Evolutionary conservation across 257 asterid genomes (phyloP), one percentile per base, ranked within the genome.

Genomic region (Jacaranda copaia): DNA sequence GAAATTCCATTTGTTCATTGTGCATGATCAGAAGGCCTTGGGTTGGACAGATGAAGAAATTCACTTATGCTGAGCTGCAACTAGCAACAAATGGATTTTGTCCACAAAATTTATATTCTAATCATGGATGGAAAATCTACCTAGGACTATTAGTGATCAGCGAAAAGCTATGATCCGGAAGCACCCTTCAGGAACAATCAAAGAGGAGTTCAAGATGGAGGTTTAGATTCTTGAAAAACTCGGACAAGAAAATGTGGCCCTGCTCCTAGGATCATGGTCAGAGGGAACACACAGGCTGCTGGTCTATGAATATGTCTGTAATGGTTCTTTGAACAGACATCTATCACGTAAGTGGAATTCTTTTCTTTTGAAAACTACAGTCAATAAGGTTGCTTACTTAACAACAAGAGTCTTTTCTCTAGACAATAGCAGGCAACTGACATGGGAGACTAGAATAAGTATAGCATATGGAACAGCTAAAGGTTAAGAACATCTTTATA

Each of bases 301-400:
- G 8, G 87, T 89, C 13, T 89, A 88, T 49, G 90, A 89, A 65
- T 83, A 80, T 20, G 63, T 86, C 35, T 86, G 95, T 70, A 84
- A 89, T 1, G 87, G 84, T 5, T 88, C 92, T 3, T 83, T 89
- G 5, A 74, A 83, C 82, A 65, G 45, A 57, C 88, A 84, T 70
- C 77, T 89, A 70, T 86, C 86, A 46, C 49, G 91, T 85, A 72
- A 78, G 69, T 7, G 6, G n/a, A 10, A 49, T 49, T 14, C 56
- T 49, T 49, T 8, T 14, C n/a, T 10, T 1, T 5, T 49, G n/a
- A 49, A 11, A 49, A 49, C 56, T 49, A 12, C 32, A 0, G 32
- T 25, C 2, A 25, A 25, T 25, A 25, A 25, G 32, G 32, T 25
- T 25, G 32, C 32, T 25, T 25, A 25, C 32, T 25, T 25, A 42